Conservation (phyloP, 1,284 basidiomycete genomes). For the Schizophyllum commune region DNA sequence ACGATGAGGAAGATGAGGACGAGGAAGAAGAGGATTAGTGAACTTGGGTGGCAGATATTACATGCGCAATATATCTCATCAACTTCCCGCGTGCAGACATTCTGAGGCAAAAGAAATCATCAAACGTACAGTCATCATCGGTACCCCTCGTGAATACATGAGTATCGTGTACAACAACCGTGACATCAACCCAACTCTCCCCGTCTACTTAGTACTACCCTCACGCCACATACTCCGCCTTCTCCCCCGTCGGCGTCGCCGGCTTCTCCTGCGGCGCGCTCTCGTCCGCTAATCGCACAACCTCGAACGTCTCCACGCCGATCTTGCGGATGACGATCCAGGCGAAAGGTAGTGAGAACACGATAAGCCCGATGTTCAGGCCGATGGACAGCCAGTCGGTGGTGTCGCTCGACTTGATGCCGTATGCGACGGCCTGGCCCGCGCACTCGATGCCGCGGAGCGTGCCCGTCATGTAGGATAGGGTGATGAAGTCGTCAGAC, state of each 20-base stretch:
- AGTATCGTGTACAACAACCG: no score
- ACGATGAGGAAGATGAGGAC: constrained; percentile 34
- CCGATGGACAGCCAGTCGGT: constrained; percentile 27
- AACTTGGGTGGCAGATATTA: no score
- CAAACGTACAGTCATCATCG: no score
- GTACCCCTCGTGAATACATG: no score
- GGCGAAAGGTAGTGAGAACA: constrained; percentile 23
- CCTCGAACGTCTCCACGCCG: constrained; percentile 19
- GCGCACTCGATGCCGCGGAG: constrained; percentile 26
- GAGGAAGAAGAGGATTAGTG: constrained; percentile 28
- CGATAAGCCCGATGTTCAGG: constrained; percentile 23
- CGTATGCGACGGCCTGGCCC: constrained; percentile 26
- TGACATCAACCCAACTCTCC: no score
- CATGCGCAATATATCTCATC: no score
- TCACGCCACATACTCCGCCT: constrained; percentile 2
- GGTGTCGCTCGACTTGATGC: constrained; percentile 25
- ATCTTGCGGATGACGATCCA: constrained; percentile 23
- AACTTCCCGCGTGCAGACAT: no score
- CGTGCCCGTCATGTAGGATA: constrained; percentile 27
- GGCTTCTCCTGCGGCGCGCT: constrained; percentile 1
- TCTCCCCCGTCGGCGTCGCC: constrained; percentile 4
- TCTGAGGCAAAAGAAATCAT: no score
- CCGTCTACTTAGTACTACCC: no score
- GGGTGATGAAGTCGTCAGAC: constrained; percentile 25
- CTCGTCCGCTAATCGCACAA: constrained; percentile 10